Conservation (phyloP, 805 yeast genomes). For the Nakazawaea wickerhamii region DNA sequence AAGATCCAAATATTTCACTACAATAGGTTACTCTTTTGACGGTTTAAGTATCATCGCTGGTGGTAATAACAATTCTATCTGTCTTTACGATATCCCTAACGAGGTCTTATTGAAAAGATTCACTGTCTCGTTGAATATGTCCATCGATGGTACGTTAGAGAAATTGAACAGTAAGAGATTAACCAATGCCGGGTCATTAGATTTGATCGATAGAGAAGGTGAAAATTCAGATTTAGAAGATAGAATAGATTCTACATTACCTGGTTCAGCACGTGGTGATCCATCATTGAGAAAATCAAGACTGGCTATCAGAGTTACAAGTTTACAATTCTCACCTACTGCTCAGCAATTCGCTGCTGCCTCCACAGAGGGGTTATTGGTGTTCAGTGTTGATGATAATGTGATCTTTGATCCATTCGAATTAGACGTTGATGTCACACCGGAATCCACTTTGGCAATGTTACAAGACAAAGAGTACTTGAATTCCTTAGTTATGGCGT, state of each 20-base stretch:
- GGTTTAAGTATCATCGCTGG: constrained; percentile 87
- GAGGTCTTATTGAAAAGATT: constrained; percentile 82
- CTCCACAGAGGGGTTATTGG: constrained; percentile 85
- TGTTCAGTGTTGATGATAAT: constrained; percentile 73
- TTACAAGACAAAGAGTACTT: constrained; percentile 59
- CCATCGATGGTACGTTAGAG: constrained; percentile 80
- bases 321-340: constrained; percentile 83
- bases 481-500: constrained; percentile 84
- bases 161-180: constrained; percentile 72
- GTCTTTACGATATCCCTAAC: constrained; percentile 84
- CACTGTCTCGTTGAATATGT: constrained; percentile 84
- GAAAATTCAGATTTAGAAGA: constrained; percentile 85
- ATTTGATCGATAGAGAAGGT: constrained; percentile 76
- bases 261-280: constrained; percentile 82
- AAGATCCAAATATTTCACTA: constrained; percentile 77
- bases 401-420: constrained; percentile 90
- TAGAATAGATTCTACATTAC: constrained; percentile 66
- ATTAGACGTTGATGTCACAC: constrained; percentile 87
- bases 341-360: constrained; percentile 90
- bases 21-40: constrained; percentile 82
- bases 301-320: constrained; percentile 79
- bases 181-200: constrained; percentile 86
- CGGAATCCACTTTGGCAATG: constrained; percentile 61
- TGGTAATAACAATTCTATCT: constrained; percentile 86
- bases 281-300: constrained; percentile 67